These are phyloP conservation scores for Cytospora chrysosperma DNA, from an alignment of 2,329 filamentous ascomycete species.

Conservation along the genomic window DNA sequence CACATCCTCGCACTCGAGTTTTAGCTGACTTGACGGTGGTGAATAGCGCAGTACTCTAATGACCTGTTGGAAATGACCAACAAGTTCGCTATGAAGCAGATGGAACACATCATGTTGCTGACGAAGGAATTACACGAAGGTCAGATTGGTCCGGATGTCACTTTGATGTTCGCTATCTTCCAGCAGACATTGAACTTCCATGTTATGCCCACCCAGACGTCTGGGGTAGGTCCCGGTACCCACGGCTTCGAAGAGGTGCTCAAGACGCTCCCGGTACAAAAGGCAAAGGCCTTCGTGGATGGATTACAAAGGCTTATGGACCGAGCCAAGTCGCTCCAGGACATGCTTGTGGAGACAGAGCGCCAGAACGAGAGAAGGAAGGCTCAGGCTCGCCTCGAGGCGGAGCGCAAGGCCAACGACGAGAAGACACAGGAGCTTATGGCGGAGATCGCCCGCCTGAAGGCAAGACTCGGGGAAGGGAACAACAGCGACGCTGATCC, in stretches of 20 bases:
- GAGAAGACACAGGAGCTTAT: not conserved
- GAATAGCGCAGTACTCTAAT: conserved; percentile 8
- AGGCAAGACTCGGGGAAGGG: not conserved
- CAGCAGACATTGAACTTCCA: not conserved
- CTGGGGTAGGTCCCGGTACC: not conserved
- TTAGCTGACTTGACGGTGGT: not conserved
- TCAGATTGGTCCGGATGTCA: not conserved
- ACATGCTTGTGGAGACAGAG: conserved; percentile 5
- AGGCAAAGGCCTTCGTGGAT: conserved; percentile 3
- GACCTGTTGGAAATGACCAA: conserved; percentile 10
- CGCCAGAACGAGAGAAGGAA: not conserved
- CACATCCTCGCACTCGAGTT: not conserved
- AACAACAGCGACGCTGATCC: not conserved
- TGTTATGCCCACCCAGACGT: not conserved
- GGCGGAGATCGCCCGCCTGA: conserved; percentile 1
- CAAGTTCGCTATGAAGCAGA: conserved; percentile 1
- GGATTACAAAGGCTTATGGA: conserved; percentile 10
- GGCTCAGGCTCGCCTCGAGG: not conserved
- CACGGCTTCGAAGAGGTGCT: conserved; percentile 4
- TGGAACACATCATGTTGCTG: not conserved
- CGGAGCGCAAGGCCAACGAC: conserved; percentile 1
- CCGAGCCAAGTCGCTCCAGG: conserved; percentile 6
- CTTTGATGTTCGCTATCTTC: not conserved
- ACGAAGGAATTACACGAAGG: conserved; percentile 1
- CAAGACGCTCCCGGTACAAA: not conserved